Evolutionary conservation across 2,329 filamentous ascomycete genomes (phyloP), one percentile per base, ranked within the genome.

Genomic region (Pseudogymnoascus sp.): DNA sequence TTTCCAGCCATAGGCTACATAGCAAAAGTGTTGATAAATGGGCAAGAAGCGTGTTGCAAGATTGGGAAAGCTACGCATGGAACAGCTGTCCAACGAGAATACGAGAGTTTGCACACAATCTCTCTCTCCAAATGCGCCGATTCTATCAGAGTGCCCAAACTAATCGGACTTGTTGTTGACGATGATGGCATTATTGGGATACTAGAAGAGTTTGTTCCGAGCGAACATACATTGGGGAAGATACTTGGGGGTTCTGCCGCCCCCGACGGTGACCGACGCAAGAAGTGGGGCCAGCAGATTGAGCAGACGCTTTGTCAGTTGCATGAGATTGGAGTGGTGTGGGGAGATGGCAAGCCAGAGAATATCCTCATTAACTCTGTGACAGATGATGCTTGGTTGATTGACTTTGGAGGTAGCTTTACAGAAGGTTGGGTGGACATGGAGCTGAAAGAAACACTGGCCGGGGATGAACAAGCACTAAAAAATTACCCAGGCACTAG

Each of bases 301-400:
- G 57, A 58, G 33, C 31, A 59, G 36, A 63, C 58, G 11, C 47
- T 69, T 44, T 44, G 62, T 41, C 36, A 60, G 29, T 60, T 69
- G 36, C 67, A 70, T 63, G 60, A 63, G 54, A 61, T 64, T 61
- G 65, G 59, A 6, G 61, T 70, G 5, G 58, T 66, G 9, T 70
- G 66, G 68, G 65, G 67, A n/a, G 66, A 70, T 65, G 67, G 62
- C n/a, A 69, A 69, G 60, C 47, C 65, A 26, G 62, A 65, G n/a
- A 70, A 69, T 62, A 64, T 69, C 29, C 64, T 70, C 58, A 61
- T 70, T 57, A 59, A 65, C 47, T 41, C 26, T 24, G 59, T 64
- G 10, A 65, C 57, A 13, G 61, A 68, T 61, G 63, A 67, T 63
- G 60, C 54, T 17, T 68, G 61, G 60, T 31, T 70, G 36, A 47